Percentiles rank a stretch among this genome's conserved stretches.
Evolutionary conservation across 2,329 filamentous ascomycete species (phyloP).

Genomic region (Eutypa lata): DNA sequence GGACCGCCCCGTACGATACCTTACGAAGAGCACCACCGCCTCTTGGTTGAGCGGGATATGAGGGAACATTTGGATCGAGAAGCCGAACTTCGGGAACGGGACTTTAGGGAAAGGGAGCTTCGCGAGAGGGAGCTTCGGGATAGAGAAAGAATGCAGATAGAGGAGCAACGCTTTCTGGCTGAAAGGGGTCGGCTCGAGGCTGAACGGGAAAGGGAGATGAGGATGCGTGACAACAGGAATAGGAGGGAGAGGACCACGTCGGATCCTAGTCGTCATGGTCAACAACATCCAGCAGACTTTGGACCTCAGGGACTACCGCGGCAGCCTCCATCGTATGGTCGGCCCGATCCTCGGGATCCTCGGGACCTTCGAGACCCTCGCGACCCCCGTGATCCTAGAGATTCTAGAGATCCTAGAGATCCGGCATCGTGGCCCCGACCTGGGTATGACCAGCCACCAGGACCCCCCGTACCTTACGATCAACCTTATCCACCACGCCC

Average conservation of each 20-base stretch:
- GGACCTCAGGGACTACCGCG: conserved; percentile 34
- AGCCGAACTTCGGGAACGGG: conserved; percentile 42
- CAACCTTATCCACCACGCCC: conserved; percentile 41
- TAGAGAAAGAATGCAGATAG: conserved; percentile 32
- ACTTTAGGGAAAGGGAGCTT: conserved; percentile 38
- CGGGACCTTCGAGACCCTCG: neutral
- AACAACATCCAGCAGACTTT: conserved; percentile 44
- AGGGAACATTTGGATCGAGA: conserved; percentile 37
- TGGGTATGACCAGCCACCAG: conserved; percentile 36
- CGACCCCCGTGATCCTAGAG: conserved; percentile 21
- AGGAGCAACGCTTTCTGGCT: conserved; percentile 26
- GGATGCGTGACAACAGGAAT: conserved; percentile 29
- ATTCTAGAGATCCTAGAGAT: conserved; percentile 23
- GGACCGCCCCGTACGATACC: conserved; percentile 40
- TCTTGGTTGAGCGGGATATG: conserved; percentile 44
- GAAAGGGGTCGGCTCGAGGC: conserved; percentile 40
- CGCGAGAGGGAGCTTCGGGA: conserved; percentile 37
- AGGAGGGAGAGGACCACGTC: conserved; percentile 46
- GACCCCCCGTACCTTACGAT: conserved; percentile 38
- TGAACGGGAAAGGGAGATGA: conserved; percentile 35
- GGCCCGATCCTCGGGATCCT: conserved; percentile 18
- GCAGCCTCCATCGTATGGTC: conserved; percentile 38
- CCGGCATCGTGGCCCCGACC: conserved; percentile 33
- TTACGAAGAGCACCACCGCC: conserved; percentile 53
- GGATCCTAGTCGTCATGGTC: conserved; percentile 42